Base-by-base conservation (phyloP, 1,284 basidiomycete species). In the Ustilago lituana region DNA sequence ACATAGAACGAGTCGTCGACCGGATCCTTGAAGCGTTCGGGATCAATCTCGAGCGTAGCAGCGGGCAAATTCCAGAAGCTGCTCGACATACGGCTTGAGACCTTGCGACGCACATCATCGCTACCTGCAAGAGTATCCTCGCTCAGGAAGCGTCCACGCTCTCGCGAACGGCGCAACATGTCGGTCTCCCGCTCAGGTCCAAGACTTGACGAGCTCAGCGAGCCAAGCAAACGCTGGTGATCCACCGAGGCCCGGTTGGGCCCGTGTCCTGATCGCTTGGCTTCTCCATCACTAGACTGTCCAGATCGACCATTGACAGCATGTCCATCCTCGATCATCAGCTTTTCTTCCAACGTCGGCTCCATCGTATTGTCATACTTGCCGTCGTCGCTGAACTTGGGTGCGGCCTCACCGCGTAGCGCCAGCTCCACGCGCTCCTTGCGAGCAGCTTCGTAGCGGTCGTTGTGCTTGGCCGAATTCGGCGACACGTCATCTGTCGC, bases 1-100 rank as follows among this genome's bases (percentile, higher is more conserved):
- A 76, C 46, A 53, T 77, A 82, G 56, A 76, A 80, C 22, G 54
- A 48, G 22, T 75, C 68, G 33, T 66, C 60, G 7, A 79, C 24
- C 2, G 78, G 78, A 37, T 79, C 78, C 17, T 56, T 45, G 54
- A 79, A 79, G 17, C 43, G 44, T 45, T 53, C 35, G 17, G 76
- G 58, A 36, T 78, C 72, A n/a, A 78, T 67, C 24, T 67, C 65
- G 9, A 73, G 50, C 20, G 62, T 49, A 2, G 27, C 43, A 12
- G 67, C 58, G 0, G 75, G 75, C 33, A 68, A 41, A 5, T 73
- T 61, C 67, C 66, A 77, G 9, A 70, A 57, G 22, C 59, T 61
- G 37, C 37, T 60, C 20, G 74, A 77, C 66, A 77, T 73, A 23
- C 70, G 60, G 6, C 33, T 22, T 9, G 62, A 45, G 7, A 76